These are phyloP conservation scores for Metschnikowia aberdeeniae DNA, from an alignment of 805 yeast genomes.

Conservation along the genomic window DNA sequence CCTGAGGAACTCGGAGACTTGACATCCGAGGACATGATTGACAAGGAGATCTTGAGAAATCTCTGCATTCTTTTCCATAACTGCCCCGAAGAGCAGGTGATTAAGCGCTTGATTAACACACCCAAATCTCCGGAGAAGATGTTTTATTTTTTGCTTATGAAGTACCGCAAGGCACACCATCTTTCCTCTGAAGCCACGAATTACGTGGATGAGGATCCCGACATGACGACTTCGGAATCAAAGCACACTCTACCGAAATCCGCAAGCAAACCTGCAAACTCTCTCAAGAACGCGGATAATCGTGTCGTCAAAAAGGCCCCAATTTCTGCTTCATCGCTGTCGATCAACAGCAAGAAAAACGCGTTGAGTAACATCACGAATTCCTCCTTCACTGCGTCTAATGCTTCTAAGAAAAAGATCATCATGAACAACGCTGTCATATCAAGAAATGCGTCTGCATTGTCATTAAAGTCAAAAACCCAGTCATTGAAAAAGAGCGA, in stretches of 20 bases:
- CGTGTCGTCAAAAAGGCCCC: constrained; percentile 19
- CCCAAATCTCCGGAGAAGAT: constrained; percentile 74
- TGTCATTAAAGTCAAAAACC: constrained; percentile 10
- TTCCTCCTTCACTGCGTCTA: constrained; percentile 35
- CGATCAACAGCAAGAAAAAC: constrained; percentile 19
- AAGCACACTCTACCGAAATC: constrained; percentile 33
- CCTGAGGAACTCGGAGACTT: constrained; percentile 7
- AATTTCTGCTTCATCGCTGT: constrained; percentile 20
- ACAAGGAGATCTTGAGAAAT: constrained; percentile 69
- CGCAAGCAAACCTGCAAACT: constrained; percentile 39
- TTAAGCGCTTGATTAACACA: constrained; percentile 48
- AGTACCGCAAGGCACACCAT: constrained; percentile 59
- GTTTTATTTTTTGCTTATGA: constrained; percentile 67
- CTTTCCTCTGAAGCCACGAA: constrained; percentile 35
- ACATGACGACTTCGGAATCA: constrained; percentile 20
- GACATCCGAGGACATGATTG: constrained; percentile 49
- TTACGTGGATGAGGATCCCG: constrained; percentile 26
- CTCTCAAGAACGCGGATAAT: constrained; percentile 21
- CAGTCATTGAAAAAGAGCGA: constrained; percentile 10
- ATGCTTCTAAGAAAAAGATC: constrained; percentile 33
- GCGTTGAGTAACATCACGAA: constrained; percentile 34
- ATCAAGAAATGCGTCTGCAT: constrained; percentile 22
- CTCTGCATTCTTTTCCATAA: constrained; percentile 81
- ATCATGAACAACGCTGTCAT: constrained; percentile 23
- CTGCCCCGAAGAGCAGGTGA: constrained; percentile 51